Percentiles rank a stretch among this genome's conserved stretches.
Evolutionary conservation across 805 yeast genomes (phyloP).

Genomic region (Zygotorulaspora sp.): DNA sequence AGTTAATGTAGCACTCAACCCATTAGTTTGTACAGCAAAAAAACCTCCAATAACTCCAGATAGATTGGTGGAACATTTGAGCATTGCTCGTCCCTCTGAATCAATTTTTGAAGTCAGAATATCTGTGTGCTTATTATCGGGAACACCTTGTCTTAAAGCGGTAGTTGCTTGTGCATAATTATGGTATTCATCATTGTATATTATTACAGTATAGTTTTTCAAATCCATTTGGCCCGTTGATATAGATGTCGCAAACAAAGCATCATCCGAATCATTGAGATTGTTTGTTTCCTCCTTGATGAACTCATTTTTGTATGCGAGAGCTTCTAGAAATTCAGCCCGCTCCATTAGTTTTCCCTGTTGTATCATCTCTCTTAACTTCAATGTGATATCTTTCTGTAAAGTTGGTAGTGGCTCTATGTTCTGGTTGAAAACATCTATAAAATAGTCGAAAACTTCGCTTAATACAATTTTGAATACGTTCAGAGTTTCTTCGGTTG

Average conservation of each 20-base stretch:
- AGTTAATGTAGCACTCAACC: constrained; percentile 53
- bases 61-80: constrained; percentile 37
- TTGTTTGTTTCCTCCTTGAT: constrained; percentile 5
- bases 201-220: constrained; percentile 44
- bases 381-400: constrained; percentile 29
- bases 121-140: constrained; percentile 35
- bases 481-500: constrained; percentile 10
- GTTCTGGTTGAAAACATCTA: constrained; percentile 39
- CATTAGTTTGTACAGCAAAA: constrained; percentile 41
- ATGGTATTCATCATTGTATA: constrained; percentile 82
- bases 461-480: constrained; percentile 30
- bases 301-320: constrained; percentile 19
- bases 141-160: constrained; percentile 42
- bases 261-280: background rate
- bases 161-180: constrained; percentile 50
- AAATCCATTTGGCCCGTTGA: constrained; percentile 9
- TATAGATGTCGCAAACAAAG: background rate
- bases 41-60: constrained; percentile 33
- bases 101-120: constrained; percentile 44
- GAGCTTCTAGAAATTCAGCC: constrained; percentile 19
- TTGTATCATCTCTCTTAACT: constrained; percentile 30
- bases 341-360: constrained; percentile 19
- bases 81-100: constrained; percentile 45
- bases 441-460: constrained; percentile 39
- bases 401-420: constrained; percentile 33